These are phyloP conservation scores for Psidium guajava DNA, from an alignment of 345 rosid species.

Conservation along the genomic window DNA sequence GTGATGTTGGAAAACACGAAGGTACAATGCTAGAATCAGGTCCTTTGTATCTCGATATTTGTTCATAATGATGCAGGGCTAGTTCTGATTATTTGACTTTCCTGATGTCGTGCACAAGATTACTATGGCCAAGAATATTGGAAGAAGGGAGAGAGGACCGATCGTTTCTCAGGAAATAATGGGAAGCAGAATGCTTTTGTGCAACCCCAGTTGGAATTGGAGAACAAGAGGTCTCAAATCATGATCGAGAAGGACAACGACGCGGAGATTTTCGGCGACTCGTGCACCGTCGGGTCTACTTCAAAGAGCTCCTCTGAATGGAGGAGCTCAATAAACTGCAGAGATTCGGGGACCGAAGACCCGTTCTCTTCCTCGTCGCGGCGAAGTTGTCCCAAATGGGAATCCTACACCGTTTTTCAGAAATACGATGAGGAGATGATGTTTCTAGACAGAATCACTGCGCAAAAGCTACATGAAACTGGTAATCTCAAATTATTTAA, in stretches of 20 bases:
- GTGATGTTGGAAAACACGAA: not conserved
- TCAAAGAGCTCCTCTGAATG: conserved; percentile 98
- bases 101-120: not conserved
- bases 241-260: not conserved
- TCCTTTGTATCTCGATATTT: not conserved
- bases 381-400: conserved; percentile 96
- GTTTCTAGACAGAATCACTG: conserved; percentile 66
- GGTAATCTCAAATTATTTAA: conserved; percentile 13
- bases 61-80: not conserved
- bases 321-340: conserved; percentile 75
- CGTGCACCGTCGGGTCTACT: conserved; percentile 79
- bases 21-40: not conserved
- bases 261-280: conserved; percentile 53
- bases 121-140: not conserved
- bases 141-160: not conserved
- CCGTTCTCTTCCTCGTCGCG: conserved; percentile 93
- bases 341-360: conserved; percentile 68
- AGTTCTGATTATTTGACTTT: not conserved
- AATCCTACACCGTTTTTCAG: conserved; percentile 89
- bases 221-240: not conserved
- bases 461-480: conserved; percentile 92
- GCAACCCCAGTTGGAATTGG: not conserved
- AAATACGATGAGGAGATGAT: conserved; percentile 97
- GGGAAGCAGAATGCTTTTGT: not conserved
- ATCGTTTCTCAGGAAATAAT: not conserved